phyloP scores from a whole-genome alignment of 768 basidiomycete genomes.

The Exsudoporus frostii region DNA sequence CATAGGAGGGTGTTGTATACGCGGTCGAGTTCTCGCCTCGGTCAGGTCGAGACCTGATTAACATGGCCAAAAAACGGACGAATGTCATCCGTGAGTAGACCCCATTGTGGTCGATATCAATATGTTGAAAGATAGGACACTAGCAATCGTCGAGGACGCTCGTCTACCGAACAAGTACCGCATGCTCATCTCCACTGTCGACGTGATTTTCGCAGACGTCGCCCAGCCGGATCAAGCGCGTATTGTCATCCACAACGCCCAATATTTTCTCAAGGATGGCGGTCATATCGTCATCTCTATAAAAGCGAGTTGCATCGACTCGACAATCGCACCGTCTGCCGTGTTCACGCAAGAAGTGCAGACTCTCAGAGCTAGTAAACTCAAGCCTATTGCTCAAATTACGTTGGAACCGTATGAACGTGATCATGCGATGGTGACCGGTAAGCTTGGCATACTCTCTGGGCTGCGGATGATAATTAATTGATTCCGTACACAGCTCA shows the following conservation, averaged over 20 bases:
- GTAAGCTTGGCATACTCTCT: constrained; percentile 36
- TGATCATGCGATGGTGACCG: constrained; percentile 88
- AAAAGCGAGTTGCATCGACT: constrained; percentile 99
- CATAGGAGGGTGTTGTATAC: constrained; percentile 91
- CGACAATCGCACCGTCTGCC: constrained; percentile 84
- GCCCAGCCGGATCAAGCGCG: constrained; percentile 99
- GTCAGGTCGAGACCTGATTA: constrained; percentile 95
- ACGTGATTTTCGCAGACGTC: constrained; percentile 97
- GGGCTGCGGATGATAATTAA: neutral
- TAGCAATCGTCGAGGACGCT: constrained; percentile 96
- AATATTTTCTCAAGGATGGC: constrained; percentile 92
- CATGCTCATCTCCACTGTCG: constrained; percentile 93
- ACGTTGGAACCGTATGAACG: constrained; percentile 92
- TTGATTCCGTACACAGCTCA: constrained; percentile 32
- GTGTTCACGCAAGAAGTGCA: constrained; percentile 90
- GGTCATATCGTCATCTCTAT: constrained; percentile 95
- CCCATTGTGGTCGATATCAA: neutral
- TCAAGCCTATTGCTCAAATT: constrained; percentile 95
- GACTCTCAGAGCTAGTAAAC: constrained; percentile 66
- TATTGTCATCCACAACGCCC: constrained; percentile 90
- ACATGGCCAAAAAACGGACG: constrained; percentile 99
- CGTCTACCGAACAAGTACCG: constrained; percentile 95
- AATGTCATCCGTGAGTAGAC: constrained; percentile 88
- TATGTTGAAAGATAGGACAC: constrained; percentile 1
- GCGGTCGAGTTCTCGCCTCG: constrained; percentile 97